These are phyloP conservation scores for Melampsora americana DNA, from an alignment of 1,284 basidiomycete genomes.

Conservation along the genomic window DNA sequence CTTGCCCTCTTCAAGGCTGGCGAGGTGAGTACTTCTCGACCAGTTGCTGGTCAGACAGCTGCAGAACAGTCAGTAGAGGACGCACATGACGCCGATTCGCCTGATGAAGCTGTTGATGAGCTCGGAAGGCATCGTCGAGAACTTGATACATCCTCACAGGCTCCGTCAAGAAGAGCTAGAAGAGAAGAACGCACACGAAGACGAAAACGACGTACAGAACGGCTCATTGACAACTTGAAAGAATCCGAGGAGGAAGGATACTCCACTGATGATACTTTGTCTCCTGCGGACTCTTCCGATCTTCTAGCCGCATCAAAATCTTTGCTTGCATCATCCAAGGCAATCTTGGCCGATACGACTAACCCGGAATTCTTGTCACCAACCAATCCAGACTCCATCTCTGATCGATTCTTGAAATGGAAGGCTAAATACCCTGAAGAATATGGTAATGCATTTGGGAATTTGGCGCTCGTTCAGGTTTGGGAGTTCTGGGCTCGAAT, in stretches of 20 bases:
- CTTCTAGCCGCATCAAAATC: slow-evolving; percentile 66
- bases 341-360: slow-evolving; percentile 72
- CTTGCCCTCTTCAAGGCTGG: slow-evolving; percentile 69
- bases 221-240: slow-evolving; percentile 55
- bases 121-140: slow-evolving; percentile 57
- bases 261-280: slow-evolving; percentile 75
- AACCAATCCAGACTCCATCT: slow-evolving; percentile 62
- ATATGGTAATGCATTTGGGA: slow-evolving; percentile 83
- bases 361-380: slow-evolving; percentile 82
- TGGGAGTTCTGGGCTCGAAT: slow-evolving; percentile 94
- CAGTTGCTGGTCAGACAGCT: not conserved
- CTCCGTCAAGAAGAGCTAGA: slow-evolving; percentile 52
- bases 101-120: slow-evolving; percentile 61
- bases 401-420: slow-evolving; percentile 74
- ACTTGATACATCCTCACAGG: slow-evolving; percentile 16
- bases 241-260: slow-evolving; percentile 66
- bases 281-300: slow-evolving; percentile 66
- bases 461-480: slow-evolving; percentile 77
- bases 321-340: slow-evolving; percentile 61
- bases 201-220: slow-evolving; percentile 58
- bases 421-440: slow-evolving; percentile 71
- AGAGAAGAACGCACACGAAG: slow-evolving; percentile 49
- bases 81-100: slow-evolving; percentile 52
- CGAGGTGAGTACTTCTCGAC: slow-evolving; percentile 42
- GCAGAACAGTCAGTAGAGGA: slow-evolving; percentile 52